phyloP scores from a whole-genome alignment of 768 basidiomycete species.

The Boletales sp. region DNA sequence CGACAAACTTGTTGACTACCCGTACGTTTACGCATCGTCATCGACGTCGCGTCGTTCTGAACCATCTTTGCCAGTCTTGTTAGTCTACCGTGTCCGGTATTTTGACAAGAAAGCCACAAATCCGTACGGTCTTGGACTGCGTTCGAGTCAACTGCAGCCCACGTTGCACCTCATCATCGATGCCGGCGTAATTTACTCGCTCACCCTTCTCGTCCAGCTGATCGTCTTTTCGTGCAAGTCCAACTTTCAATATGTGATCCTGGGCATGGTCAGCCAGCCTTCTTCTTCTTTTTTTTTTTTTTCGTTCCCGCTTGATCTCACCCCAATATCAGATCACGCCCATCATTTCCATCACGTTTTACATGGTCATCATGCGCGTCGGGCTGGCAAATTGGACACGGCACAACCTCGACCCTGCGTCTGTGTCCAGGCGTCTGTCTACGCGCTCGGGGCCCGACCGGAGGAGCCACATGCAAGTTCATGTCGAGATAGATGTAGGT shows the following conservation, averaged over 20 bases:
- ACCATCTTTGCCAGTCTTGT: slow-evolving; percentile 10
- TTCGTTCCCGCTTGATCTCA: neutral
- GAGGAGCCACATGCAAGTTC: no score
- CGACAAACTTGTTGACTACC: slow-evolving; percentile 29
- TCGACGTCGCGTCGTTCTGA: neutral
- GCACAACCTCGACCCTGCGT: no score
- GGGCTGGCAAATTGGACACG: slow-evolving; percentile 6
- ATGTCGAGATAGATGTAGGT: no score
- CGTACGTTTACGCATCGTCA: slow-evolving; percentile 3
- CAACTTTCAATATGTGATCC: slow-evolving; percentile 30
- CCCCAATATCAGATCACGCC: slow-evolving; percentile 20
- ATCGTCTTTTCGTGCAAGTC: slow-evolving; percentile 25
- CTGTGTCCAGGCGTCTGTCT: no score
- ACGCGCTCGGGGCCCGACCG: no score
- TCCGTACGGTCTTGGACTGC: slow-evolving; percentile 5
- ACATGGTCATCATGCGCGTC: slow-evolving; percentile 37
- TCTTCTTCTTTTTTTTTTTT: no score
- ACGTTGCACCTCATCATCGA: slow-evolving; percentile 30
- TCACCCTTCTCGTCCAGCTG: slow-evolving; percentile 30
- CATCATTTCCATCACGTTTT: slow-evolving; percentile 37
- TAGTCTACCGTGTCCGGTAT: slow-evolving; percentile 25
- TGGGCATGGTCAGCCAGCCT: slow-evolving; percentile 30
- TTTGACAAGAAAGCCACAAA: slow-evolving; percentile 18
- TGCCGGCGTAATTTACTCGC: slow-evolving; percentile 33
- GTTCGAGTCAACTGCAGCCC: neutral